Conservation (phyloP, 2,329 filamentous ascomycete species). For the Boeremia lycopersici region DNA sequence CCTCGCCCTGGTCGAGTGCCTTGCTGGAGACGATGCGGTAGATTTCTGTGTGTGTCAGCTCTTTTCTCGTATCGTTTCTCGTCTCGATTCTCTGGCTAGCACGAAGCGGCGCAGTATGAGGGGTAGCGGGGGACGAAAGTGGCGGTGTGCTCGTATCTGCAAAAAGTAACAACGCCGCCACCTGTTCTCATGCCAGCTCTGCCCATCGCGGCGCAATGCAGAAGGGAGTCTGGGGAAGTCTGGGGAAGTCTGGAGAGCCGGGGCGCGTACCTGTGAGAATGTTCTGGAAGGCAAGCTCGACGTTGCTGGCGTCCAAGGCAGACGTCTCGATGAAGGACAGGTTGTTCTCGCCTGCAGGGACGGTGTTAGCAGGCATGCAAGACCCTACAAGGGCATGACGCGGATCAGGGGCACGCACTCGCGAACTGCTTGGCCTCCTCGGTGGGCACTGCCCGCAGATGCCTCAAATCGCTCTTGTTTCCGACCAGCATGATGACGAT, state of each 20-base stretch:
- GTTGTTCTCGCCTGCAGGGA: slow-evolving; percentile 84
- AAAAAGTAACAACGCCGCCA: neutral
- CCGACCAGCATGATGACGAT: slow-evolving; percentile 99
- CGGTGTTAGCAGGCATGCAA: slow-evolving; percentile 16
- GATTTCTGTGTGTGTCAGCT: slow-evolving; percentile 71
- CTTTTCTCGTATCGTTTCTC: neutral
- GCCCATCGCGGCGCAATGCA: neutral
- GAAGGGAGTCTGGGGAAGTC: neutral
- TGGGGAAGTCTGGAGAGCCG: neutral
- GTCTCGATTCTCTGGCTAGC: neutral
- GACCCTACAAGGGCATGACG: neutral
- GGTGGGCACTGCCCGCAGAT: slow-evolving; percentile 93
- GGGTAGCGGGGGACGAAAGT: neutral
- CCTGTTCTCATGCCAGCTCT: neutral
- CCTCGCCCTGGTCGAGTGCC: slow-evolving; percentile 88
- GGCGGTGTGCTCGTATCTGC: slow-evolving; percentile 5
- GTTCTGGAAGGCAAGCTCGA: slow-evolving; percentile 99
- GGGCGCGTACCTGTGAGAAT: slow-evolving; percentile 84
- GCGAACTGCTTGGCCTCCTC: slow-evolving; percentile 98
- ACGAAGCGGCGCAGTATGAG: neutral
- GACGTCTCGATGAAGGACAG: slow-evolving; percentile 99
- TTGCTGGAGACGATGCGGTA: slow-evolving; percentile 99
- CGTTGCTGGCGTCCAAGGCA: slow-evolving; percentile 97
- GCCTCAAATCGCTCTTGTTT: slow-evolving; percentile 99
- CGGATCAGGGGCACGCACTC: slow-evolving; percentile 64